Evolutionary conservation across 129 eudicot genomes (phyloP).

Genomic region (Saussurea involucrata): DNA sequence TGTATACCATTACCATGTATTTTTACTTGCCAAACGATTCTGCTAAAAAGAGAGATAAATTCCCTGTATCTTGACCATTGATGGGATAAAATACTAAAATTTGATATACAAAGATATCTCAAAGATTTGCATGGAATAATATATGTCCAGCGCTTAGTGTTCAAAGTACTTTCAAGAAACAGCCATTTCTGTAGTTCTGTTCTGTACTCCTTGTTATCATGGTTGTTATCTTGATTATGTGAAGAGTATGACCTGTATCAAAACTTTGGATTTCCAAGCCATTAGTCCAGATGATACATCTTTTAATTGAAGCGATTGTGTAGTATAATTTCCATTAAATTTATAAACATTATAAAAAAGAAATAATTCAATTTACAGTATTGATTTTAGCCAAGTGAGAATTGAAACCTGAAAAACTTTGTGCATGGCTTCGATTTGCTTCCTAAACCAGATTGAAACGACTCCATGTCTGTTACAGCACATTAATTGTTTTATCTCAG

Average conservation of each 20-base stretch:
- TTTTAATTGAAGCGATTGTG: conserved; percentile 16
- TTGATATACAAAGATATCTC: background rate
- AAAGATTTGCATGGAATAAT: background rate
- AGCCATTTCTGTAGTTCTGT: conserved; percentile 44
- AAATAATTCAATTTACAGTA: conserved; percentile 37
- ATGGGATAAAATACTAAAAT: background rate
- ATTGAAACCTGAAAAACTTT: conserved; percentile 97
- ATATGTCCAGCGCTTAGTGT: conserved; percentile 21
- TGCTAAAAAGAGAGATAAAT: background rate
- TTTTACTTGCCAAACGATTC: conserved; percentile 8
- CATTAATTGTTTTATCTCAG: conserved; percentile 59
- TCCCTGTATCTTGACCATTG: conserved; percentile 16
- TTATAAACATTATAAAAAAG: conserved; percentile 21
- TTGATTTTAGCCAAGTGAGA: conserved; percentile 63
- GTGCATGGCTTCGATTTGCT: conserved; percentile 99
- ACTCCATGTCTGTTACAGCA: conserved; percentile 91
- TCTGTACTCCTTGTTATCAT: conserved; percentile 52
- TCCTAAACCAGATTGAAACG: conserved; percentile 96
- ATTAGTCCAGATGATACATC: conserved; percentile 48
- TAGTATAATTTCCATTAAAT: conserved; percentile 13
- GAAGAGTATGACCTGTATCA: conserved; percentile 66
- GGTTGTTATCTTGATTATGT: conserved; percentile 47
- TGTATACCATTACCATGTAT: conserved; percentile 8
- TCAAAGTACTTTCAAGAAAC: conserved; percentile 31
- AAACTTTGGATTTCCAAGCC: conserved; percentile 50